Conservation (phyloP, 2,329 filamentous ascomycete genomes). For the Blastomyces parvus region DNA sequence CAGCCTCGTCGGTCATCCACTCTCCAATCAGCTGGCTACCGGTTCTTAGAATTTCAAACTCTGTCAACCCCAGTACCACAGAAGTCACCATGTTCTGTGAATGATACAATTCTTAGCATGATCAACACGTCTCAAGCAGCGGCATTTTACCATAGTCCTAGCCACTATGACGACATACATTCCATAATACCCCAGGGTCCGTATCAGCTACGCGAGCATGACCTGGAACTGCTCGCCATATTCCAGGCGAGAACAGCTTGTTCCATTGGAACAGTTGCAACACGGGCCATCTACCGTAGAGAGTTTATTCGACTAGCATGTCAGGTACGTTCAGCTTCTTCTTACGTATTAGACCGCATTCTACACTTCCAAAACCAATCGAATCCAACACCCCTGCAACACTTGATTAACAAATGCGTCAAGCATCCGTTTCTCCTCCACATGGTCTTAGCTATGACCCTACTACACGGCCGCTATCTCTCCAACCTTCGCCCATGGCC, state of each 20-base stretch:
- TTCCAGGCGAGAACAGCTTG: neutral
- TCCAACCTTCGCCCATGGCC: neutral
- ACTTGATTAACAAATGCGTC: neutral
- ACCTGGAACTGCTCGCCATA: neutral
- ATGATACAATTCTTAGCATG: neutral
- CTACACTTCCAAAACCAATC: too few relatives aligned
- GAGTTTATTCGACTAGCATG: neutral
- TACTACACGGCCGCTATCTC: neutral
- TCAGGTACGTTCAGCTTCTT: neutral
- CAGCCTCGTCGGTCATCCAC: neutral
- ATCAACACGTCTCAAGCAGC: neutral
- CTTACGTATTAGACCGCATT: too few relatives aligned
- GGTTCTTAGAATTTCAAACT: neutral
- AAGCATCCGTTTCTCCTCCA: neutral
- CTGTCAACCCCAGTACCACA: neutral
- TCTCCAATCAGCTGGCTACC: neutral
- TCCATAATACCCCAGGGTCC: neutral
- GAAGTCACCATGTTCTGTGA: neutral
- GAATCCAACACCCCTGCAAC: neutral
- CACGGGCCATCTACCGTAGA: neutral
- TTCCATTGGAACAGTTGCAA: neutral
- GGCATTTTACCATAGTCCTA: neutral
- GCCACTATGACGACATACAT: neutral
- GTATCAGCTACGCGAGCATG: neutral
- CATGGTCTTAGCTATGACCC: conserved; percentile 1